phyloP scores from a whole-genome alignment of 139 green algal genomes.

The Nannochloris sp. region DNA sequence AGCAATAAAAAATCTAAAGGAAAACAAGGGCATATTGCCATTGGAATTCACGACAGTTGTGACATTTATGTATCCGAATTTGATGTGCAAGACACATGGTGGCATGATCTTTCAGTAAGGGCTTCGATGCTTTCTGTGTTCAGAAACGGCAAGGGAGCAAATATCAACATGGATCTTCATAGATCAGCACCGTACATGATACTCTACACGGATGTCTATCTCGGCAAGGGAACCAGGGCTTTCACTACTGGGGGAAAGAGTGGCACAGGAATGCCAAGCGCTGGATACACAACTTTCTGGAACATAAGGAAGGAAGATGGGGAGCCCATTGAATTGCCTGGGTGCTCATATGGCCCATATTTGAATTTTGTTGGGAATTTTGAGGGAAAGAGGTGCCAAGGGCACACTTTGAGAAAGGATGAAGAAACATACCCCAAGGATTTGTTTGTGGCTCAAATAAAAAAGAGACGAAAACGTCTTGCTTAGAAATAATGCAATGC shows the following conservation, averaged over 20 bases:
- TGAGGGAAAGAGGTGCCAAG: neutral
- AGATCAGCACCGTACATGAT: neutral
- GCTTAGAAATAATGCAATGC: too few relatives aligned
- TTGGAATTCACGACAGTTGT: conserved; percentile 2
- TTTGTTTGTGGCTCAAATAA: conserved; percentile 1
- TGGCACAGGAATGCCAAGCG: neutral
- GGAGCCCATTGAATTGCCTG: neutral
- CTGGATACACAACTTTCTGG: conserved; percentile 14
- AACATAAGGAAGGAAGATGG: conserved; percentile 5
- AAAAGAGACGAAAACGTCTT: neutral
- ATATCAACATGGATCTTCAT: conserved; percentile 12
- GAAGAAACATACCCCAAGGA: neutral
- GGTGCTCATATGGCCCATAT: conserved; percentile 8
- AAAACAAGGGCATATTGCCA: conserved; percentile 2
- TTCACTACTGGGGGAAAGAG: conserved; percentile 6
- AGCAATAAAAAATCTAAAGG: neutral
- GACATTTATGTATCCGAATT: conserved; percentile 7
- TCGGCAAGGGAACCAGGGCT: neutral
- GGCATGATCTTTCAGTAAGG: neutral
- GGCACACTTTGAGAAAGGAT: neutral
- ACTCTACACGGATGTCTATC: conserved; percentile 8
- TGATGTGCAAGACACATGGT: conserved; percentile 6
- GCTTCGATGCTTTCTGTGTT: conserved; percentile 8
- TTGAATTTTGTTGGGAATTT: conserved; percentile 4
- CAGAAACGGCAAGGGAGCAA: neutral